Conservation (phyloP, 371 early-diverging fungal species). For the Mucor saturninus region DNA sequence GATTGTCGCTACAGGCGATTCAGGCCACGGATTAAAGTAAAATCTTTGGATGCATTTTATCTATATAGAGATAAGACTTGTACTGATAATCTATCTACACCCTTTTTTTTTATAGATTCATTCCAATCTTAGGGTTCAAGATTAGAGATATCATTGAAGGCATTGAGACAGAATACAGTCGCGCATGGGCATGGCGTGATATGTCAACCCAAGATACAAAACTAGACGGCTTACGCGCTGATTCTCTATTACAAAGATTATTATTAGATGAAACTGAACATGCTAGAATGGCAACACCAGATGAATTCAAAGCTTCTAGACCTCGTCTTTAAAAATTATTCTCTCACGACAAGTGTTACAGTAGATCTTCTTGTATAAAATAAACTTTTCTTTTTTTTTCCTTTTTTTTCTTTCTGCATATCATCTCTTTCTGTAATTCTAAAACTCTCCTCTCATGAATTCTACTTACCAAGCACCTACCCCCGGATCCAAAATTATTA, state of each 20-base stretch:
- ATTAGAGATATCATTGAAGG: constrained; percentile 40
- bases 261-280: constrained; percentile 20
- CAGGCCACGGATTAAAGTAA: constrained; percentile 60
- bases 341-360: too few relatives aligned
- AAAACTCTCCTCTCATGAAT: too few relatives aligned
- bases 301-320: constrained; percentile 26
- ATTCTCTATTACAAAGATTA: constrained; percentile 18
- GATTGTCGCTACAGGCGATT: constrained; percentile 50
- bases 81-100: background rate
- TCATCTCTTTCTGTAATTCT: too few relatives aligned
- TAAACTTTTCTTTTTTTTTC: too few relatives aligned
- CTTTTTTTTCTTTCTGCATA: too few relatives aligned
- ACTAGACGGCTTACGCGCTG: constrained; percentile 29
- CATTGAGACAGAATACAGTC: constrained; percentile 30
- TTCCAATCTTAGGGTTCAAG: constrained; percentile 39
- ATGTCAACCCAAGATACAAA: constrained; percentile 28
- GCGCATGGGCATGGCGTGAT: constrained; percentile 36
- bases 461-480: constrained; percentile 8
- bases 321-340: background rate
- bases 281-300: constrained; percentile 21
- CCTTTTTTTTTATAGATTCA: constrained; percentile 24
- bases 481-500: constrained; percentile 42
- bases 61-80: background rate
- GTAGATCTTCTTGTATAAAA: background rate
- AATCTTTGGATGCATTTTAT: too few relatives aligned